phyloP scores from a whole-genome alignment of 1,284 basidiomycete species.

The Rhodotorula sp. region DNA sequence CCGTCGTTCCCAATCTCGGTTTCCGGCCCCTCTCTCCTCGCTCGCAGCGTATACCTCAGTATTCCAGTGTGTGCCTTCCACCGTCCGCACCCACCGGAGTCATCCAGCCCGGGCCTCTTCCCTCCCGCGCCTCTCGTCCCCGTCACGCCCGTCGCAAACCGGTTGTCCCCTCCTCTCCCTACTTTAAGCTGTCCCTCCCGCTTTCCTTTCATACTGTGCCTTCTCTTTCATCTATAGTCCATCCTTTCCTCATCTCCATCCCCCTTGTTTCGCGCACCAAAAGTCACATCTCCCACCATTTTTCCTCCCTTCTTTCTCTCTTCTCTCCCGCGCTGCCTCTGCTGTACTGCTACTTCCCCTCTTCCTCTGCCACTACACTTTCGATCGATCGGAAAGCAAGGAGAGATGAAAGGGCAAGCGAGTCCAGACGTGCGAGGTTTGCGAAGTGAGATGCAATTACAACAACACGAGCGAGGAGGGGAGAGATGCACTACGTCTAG shows the following conservation, averaged over 20 bases:
- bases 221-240: not conserved
- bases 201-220: too few species aligned
- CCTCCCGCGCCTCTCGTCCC: too few species aligned
- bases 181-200: too few species aligned
- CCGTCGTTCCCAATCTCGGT: too few species aligned
- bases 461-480: not conserved
- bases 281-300: not conserved
- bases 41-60: too few species aligned
- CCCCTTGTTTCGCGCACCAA: not conserved
- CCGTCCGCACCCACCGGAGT: too few species aligned
- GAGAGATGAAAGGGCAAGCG: not conserved
- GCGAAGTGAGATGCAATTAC: not conserved
- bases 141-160: too few species aligned
- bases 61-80: too few species aligned
- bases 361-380: not conserved
- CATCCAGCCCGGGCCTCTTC: too few species aligned
- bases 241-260: not conserved
- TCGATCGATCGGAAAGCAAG: not conserved
- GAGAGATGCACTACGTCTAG: not conserved
- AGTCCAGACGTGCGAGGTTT: not conserved
- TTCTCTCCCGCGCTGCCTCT: not conserved
- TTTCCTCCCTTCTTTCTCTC: not conserved
- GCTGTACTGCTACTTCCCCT: constrained; percentile 5
- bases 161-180: too few species aligned
- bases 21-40: too few species aligned